Base-by-base conservation (phyloP, 176 grass and related monocot genomes). In the Phoenix dactylifera region DNA sequence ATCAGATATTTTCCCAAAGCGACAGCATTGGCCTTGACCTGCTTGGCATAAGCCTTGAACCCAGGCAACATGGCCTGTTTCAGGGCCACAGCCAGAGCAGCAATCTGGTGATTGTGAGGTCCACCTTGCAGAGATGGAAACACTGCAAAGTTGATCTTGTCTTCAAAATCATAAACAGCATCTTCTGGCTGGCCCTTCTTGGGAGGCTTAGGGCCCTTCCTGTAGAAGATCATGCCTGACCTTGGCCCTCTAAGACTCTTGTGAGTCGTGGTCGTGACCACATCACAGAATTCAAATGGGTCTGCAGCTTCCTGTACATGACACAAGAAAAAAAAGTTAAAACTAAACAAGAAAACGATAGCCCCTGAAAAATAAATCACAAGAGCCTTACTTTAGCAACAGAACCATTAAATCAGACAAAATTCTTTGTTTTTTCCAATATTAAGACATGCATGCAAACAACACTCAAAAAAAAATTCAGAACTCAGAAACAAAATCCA, bases 81-180 rank as follows among this genome's bases (percentile, higher is more conserved):
- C 57, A 30, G 6, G 3, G 57, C 57, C 9, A 59, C 57, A 6
- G 57, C 57, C 57, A 59, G 26, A 59, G 57, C 57, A 59, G 57
- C 57, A 59, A 59, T 59, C 22, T 59, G 57, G 23, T 59, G 57
- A 59, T 59, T 59, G 57, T 59, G 57, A 59, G 57, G 57, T 16
- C 57, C 57, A 59, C 57, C 24, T 30, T 59, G 57, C 10, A 59
- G 57, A 24, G 57, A 22, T 29, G 57, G 57, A 24, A 59, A 59
- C 24, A 59, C 57, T 26, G 57, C 57, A 59, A 59, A 59, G 57
- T 59, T 59, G 22, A 59, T 59, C 25, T 59, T 59, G 24, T 59
- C 57, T 26, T 59, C 25, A 17, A 59, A 59, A 28, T 59, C 57
- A 59, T 59, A 59, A 26, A 28, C 57, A 59, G 57, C 57, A 26